Conservation (phyloP, 2,329 filamentous ascomycete genomes). For the Xylariaceae sp. region DNA sequence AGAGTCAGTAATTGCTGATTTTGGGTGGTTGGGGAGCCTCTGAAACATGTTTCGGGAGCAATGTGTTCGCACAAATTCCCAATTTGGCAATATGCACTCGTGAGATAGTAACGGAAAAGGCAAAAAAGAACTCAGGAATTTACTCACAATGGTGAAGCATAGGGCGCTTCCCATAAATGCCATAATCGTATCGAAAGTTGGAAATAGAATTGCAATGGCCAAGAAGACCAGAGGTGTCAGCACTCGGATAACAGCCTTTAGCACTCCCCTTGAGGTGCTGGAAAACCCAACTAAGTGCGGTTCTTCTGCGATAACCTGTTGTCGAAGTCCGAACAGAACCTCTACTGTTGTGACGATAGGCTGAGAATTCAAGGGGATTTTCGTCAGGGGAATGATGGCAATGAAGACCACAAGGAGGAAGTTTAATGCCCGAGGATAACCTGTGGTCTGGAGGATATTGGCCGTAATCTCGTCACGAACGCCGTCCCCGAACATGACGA, state of each 20-base stretch:
- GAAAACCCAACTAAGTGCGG: slow-evolving; percentile 55
- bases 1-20: no score
- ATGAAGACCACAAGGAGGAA: slow-evolving; percentile 83
- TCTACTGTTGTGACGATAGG: slow-evolving; percentile 87
- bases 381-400: slow-evolving; percentile 90
- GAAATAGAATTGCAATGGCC: slow-evolving; percentile 68
- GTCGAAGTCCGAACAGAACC: slow-evolving; percentile 72
- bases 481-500: slow-evolving; percentile 93
- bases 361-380: slow-evolving; percentile 87
- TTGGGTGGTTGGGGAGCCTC: no score
- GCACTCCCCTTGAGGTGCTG: slow-evolving; percentile 57
- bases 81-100: no score
- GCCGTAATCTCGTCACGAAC: slow-evolving; percentile 88
- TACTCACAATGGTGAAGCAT: slow-evolving; percentile 91
- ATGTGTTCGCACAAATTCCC: no score
- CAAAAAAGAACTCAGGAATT: no score
- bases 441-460: slow-evolving; percentile 76
- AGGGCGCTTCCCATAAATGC: slow-evolving; percentile 85
- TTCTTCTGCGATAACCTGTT: slow-evolving; percentile 48
- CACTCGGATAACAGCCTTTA: slow-evolving; percentile 66
- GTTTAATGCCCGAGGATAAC: slow-evolving; percentile 75
- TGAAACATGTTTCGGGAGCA: no score
- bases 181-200: slow-evolving; percentile 88
- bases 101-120: no score
- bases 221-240: slow-evolving; percentile 72